Percentiles rank a stretch among this genome's conserved stretches.
phyloP scores from a whole-genome alignment of 2,329 filamentous ascomycete species.

The Alternaria burnsii region DNA sequence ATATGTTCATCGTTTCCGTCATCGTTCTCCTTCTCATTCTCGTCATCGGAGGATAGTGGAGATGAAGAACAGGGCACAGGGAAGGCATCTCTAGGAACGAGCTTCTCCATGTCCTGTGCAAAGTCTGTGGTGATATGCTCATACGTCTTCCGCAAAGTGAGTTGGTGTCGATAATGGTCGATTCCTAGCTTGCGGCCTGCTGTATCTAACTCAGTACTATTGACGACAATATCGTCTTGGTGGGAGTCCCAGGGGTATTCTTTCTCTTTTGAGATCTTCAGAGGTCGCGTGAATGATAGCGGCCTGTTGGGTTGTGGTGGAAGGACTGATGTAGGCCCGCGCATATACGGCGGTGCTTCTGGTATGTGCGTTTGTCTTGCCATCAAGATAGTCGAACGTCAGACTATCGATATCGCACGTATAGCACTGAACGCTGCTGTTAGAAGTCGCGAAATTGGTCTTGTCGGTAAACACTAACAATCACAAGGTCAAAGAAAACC shows the following conservation, averaged over 20 bases:
- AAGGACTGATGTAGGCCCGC: neutral
- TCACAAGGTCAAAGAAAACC: neutral
- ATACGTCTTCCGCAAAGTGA: conserved; percentile 4
- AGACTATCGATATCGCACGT: neutral
- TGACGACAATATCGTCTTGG: conserved; percentile 28
- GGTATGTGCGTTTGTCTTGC: neutral
- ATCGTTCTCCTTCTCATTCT: too few species aligned
- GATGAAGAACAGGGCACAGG: accelerated
- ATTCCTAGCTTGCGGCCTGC: neutral
- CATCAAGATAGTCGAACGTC: neutral
- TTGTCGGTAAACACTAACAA: neutral
- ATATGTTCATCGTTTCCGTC: neutral
- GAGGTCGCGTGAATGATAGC: neutral
- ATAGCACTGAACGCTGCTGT: neutral
- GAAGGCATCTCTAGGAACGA: neutral
- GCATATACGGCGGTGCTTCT: neutral
- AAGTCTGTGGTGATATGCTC: neutral
- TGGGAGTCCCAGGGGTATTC: conserved; percentile 20
- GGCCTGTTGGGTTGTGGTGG: neutral
- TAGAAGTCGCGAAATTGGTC: neutral
- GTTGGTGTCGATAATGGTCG: conserved; percentile 17
- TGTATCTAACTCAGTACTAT: conserved; percentile 18
- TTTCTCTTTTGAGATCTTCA: neutral
- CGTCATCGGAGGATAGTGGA: accelerated
- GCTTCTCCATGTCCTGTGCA: neutral